Evolutionary conservation across 2,329 filamentous ascomycete genomes (phyloP).

Genomic region (Ceratocystis cubensis): DNA sequence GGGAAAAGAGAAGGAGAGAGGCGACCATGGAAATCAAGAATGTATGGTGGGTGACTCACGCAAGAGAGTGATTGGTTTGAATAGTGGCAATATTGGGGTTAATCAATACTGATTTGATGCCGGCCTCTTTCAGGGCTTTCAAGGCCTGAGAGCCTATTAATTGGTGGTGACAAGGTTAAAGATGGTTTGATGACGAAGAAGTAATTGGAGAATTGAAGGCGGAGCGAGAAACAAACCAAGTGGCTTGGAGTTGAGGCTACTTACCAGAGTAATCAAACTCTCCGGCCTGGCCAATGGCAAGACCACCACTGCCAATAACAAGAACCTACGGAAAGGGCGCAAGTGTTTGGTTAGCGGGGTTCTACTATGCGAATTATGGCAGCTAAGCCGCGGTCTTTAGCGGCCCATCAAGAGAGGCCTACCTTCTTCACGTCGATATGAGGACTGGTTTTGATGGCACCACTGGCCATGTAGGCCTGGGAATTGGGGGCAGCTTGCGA

Average conservation of each 20-base stretch:
- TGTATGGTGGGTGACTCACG: slow-evolving; percentile 27
- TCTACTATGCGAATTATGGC: not conserved
- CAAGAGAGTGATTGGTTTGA: slow-evolving; percentile 90
- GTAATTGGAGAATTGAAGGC: not conserved
- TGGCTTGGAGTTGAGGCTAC: slow-evolving; percentile 27
- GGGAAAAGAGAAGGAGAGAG: not conserved
- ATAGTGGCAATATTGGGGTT: slow-evolving; percentile 99
- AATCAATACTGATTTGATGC: slow-evolving; percentile 80
- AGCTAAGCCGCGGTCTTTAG: not conserved
- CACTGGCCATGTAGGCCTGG: slow-evolving; percentile 79
- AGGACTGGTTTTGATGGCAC: slow-evolving; percentile 66
- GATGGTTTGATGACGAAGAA: not conserved
- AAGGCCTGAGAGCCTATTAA: slow-evolving; percentile 76
- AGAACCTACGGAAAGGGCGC: slow-evolving; percentile 41
- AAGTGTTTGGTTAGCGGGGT: not conserved
- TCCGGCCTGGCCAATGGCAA: slow-evolving; percentile 93
- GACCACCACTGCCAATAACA: slow-evolving; percentile 87
- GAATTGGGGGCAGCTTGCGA: slow-evolving; percentile 63
- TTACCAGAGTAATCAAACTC: slow-evolving; percentile 97
- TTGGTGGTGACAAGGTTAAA: slow-evolving; percentile 21
- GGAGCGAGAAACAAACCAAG: not conserved
- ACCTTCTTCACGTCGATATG: slow-evolving; percentile 80
- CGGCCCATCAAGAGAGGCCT: not conserved
- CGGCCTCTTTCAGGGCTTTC: slow-evolving; percentile 92
- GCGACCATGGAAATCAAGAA: slow-evolving; percentile 2